Conservation (phyloP, 1,139 yeast genomes). For the Magnusiomyces clavatus region DNA sequence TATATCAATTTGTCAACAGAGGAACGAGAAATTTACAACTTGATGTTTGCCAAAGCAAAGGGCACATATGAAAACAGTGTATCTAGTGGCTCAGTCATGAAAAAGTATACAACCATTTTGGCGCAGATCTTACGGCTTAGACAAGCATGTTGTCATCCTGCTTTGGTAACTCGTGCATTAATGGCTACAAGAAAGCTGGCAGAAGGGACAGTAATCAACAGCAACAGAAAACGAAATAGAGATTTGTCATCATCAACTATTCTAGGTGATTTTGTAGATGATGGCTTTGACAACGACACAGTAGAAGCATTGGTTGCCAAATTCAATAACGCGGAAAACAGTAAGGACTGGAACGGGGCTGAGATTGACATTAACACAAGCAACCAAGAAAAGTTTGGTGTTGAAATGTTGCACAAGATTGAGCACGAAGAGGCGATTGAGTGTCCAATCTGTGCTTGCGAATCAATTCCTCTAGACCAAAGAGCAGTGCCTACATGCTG, state of each 20-base stretch:
- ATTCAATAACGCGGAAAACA: conserved; percentile 2
- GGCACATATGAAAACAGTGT: conserved; percentile 57
- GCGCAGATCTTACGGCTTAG: conserved; percentile 77
- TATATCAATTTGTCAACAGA: conserved; percentile 55
- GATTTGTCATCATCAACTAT: too few species aligned
- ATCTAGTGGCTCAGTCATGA: conserved; percentile 60
- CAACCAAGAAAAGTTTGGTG: too few species aligned
- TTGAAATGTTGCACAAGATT: too few species aligned
- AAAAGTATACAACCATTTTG: conserved; percentile 68
- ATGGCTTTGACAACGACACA: conserved; percentile 9
- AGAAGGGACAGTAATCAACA: conserved; percentile 8
- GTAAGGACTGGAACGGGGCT: background rate
- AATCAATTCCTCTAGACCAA: conserved; percentile 46
- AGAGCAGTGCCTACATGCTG: conserved; percentile 71
- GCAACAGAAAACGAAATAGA: background rate
- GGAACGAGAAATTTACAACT: conserved; percentile 61
- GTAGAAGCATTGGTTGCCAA: conserved; percentile 11
- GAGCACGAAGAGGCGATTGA: background rate
- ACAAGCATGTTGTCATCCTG: conserved; percentile 83
- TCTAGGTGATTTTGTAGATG: background rate
- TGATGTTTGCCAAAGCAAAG: conserved; percentile 64
- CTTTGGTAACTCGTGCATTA: conserved; percentile 43
- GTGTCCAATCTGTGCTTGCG: conserved; percentile 57
- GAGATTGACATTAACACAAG: background rate
- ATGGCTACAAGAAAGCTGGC: conserved; percentile 17